Evolutionary conservation across 2,329 filamentous ascomycete genomes (phyloP).

Genomic region (Canariomyces notabilis): DNA sequence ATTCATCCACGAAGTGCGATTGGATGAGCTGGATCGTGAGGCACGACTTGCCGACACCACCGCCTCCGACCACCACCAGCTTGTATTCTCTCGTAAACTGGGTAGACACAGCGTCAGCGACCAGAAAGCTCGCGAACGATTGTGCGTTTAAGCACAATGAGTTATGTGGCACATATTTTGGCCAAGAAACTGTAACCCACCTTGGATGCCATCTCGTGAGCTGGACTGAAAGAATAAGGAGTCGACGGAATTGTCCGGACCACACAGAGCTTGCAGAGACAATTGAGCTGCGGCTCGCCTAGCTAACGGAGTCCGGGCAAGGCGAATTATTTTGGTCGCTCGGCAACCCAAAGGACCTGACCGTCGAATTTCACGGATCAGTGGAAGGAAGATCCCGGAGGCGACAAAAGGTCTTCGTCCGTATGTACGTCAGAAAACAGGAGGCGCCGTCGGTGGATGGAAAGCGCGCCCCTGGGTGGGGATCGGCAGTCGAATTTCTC

Average conservation of each 20-base stretch:
- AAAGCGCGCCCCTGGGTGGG: constrained; percentile 12
- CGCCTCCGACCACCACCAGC: constrained; percentile 93
- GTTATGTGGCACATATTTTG: background rate
- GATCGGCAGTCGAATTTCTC: constrained; percentile 20
- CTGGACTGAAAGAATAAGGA: constrained; percentile 3
- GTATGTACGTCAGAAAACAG: constrained; percentile 7
- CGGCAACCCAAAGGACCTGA: constrained; percentile 8
- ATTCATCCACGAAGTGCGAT: constrained; percentile 98
- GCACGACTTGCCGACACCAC: constrained; percentile 98
- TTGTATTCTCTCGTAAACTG: constrained; percentile 90
- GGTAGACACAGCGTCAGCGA: constrained; percentile 13
- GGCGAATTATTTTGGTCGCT: constrained; percentile 13
- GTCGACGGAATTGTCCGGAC: constrained; percentile 1
- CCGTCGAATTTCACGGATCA: constrained; percentile 12
- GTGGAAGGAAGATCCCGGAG: constrained; percentile 12
- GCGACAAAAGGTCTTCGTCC: constrained; percentile 6
- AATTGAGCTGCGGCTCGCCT: constrained; percentile 2
- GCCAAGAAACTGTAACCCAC: constrained; percentile 13
- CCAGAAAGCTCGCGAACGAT: background rate
- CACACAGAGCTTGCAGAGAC: background rate
- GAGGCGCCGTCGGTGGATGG: constrained; percentile 9
- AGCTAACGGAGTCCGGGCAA: constrained; percentile 7
- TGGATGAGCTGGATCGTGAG: constrained; percentile 95
- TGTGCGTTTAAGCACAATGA: background rate
- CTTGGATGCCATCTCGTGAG: constrained; percentile 22